A percentile compares a stretch with the other conserved stretches of the same genome.
Conservation (phyloP, 495 filamentous ascomycete genomes). For the Rhizodiscina lignyota region DNA sequence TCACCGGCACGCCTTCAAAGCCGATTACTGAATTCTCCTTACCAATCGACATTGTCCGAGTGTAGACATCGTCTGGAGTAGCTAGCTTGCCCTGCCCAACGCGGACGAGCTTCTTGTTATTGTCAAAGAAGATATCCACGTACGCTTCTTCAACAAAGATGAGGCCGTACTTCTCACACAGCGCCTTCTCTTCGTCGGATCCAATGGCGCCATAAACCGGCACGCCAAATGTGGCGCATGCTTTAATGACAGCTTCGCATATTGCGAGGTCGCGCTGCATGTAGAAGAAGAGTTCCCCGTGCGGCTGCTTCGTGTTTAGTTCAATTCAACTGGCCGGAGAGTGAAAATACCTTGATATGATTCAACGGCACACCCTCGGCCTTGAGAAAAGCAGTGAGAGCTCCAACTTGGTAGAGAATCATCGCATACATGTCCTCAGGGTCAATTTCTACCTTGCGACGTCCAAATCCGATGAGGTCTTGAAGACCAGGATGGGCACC, state of each 20-base stretch:
- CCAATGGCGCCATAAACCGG: neutral
- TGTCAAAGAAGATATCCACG: neutral
- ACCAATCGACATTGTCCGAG: neutral
- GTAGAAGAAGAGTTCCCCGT: neutral
- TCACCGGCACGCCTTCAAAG: neutral
- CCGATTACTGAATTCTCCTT: neutral
- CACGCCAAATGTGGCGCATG: neutral
- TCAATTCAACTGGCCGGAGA: too few relatives aligned
- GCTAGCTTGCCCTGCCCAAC: neutral
- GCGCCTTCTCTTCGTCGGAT: neutral
- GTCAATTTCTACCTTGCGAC: constrained; percentile 35
- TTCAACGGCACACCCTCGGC: constrained; percentile 34
- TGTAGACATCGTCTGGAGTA: neutral
- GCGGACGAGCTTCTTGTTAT: neutral
- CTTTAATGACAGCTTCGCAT: neutral
- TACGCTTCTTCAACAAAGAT: neutral
- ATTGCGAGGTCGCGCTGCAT: neutral
- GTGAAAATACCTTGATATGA: constrained; percentile 52
- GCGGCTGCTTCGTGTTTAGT: too few relatives aligned
- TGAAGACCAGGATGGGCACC: constrained; percentile 46
- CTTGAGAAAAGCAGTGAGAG: constrained; percentile 37
- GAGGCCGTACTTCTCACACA: neutral
- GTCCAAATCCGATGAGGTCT: constrained; percentile 45
- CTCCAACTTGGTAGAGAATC: constrained; percentile 41
- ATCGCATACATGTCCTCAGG: constrained; percentile 40